phyloP scores from a whole-genome alignment of 2,329 filamentous ascomycete species.

The Nemania diffusa region DNA sequence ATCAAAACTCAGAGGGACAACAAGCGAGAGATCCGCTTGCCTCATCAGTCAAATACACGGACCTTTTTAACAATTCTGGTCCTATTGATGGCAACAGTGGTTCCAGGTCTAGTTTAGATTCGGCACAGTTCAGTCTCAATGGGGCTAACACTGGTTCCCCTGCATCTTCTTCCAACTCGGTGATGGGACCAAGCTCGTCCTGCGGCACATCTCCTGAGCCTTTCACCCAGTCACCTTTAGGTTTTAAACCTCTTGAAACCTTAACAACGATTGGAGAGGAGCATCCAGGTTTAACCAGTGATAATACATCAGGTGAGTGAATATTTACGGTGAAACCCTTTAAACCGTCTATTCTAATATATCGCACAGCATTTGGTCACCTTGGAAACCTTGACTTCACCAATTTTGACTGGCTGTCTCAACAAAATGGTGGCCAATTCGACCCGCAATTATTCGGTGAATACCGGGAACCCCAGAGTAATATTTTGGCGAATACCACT shows the following conservation, averaged over 20 bases:
- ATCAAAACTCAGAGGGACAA: conserved; percentile 50
- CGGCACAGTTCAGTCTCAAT: conserved; percentile 57
- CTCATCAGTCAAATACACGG: conserved; percentile 64
- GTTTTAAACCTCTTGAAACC: conserved; percentile 71
- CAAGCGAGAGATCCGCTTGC: conserved; percentile 55
- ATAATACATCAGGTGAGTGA: conserved; percentile 59
- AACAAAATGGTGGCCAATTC: conserved; percentile 86
- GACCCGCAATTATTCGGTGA: conserved; percentile 92
- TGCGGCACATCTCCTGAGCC: conserved; percentile 84
- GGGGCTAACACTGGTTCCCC: conserved; percentile 71
- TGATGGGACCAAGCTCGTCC: conserved; percentile 68
- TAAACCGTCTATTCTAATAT: conserved; percentile 11
- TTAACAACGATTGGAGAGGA: conserved; percentile 75
- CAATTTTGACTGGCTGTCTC: conserved; percentile 78
- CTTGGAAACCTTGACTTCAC: conserved; percentile 59
- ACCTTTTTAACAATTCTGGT: conserved; percentile 63
- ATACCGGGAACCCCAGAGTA: conserved; percentile 90
- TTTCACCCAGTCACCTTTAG: conserved; percentile 74
- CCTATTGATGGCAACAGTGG: conserved; percentile 57
- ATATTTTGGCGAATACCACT: conserved; percentile 73
- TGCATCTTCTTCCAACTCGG: conserved; percentile 70
- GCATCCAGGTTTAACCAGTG: conserved; percentile 56
- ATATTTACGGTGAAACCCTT: conserved; percentile 39
- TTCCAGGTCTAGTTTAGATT: conserved; percentile 64
- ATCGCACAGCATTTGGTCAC: conserved; percentile 50